Evolutionary conservation across 2,329 filamentous ascomycete species (phyloP), one percentile per base, ranked within the genome.

Genomic region (Penicillium sp.): DNA sequence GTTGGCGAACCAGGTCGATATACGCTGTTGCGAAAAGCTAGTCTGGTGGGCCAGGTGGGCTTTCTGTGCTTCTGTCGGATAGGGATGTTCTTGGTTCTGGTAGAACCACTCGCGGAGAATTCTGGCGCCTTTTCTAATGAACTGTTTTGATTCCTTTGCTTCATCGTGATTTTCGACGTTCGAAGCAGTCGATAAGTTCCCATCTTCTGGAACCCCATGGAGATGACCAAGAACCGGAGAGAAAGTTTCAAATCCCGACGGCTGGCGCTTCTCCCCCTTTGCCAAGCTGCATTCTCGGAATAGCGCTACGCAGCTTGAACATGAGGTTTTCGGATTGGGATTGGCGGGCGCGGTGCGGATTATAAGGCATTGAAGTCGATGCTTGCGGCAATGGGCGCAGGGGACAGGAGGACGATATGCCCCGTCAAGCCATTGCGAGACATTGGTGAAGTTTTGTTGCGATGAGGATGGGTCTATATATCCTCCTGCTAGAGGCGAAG

Each of bases 1-100:
- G 54, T 79, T 79, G 18, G 75, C 71, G 54, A 79, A 78, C 76
- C 76, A 79, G 43, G 76, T 77, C 18, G 72, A 63, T 2, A 79
- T 70, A 29, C 77, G 73, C 1, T 68, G 73, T 41, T 64, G 65
- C 16, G 70, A 77, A 13, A 79, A 67, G 0, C 75, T 76, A 0
- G 76, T 76, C 50, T 76, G 66, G 3, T 61, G 56, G 10, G 69
- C 64, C 0, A 79, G 65, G 3, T 57, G 50, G 0, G 58, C 42
- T 44, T 77, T 78, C 42, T 78, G 72, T 8, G 75, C 69, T 22
- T 78, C 74, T 1, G 68, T 71, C 2, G 77, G 76, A 52, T 79
- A 79, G 2, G 77, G 77, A 35, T 72, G 66, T 33, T 76, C 72
- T 9, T 74, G 63, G 44, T 79, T 71, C 16, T 63, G 62, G 5